Evolutionary conservation across 441 rosid species (phyloP).

Genomic region (Croton setiger): DNA sequence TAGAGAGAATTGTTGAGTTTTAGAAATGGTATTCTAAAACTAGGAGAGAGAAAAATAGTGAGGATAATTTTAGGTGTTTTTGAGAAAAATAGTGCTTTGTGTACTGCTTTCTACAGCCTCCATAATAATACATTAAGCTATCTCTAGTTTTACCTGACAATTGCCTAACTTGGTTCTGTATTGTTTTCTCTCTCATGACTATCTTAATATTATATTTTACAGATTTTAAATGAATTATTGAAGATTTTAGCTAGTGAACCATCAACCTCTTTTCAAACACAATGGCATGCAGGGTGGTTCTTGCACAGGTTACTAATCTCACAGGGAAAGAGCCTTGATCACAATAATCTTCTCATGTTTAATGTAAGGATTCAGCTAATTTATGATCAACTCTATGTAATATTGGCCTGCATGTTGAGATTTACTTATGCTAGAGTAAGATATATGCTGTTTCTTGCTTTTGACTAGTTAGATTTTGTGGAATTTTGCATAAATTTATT

Average conservation of each 20-base stretch:
- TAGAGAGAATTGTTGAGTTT: no score
- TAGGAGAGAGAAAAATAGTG: no score
- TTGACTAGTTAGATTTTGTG: neutral
- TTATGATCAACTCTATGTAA: neutral
- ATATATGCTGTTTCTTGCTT: neutral
- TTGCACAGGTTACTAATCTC: conserved; percentile 38
- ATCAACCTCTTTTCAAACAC: conserved; percentile 28
- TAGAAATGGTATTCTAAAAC: no score
- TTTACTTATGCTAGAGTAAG: neutral
- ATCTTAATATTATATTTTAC: conserved; percentile 17
- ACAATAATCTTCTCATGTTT: conserved; percentile 35
- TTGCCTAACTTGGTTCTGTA: conserved; percentile 11
- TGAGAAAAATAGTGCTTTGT: no score
- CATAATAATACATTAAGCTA: neutral
- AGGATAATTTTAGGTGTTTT: no score
- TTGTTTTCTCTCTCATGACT: conserved; percentile 9
- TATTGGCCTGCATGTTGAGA: neutral
- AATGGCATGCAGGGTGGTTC: conserved; percentile 58
- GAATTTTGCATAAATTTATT: neutral
- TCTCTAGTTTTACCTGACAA: conserved; percentile 9
- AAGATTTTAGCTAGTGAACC: conserved; percentile 43
- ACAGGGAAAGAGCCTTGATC: conserved; percentile 35
- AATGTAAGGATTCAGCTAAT: conserved; percentile 44
- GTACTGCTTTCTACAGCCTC: neutral
- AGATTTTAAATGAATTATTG: conserved; percentile 46